Evolutionary conservation across 164 flowering plant genomes (phyloP), one percentile per base, ranked within the genome.

Genomic region (Magnolia changhungtana): DNA sequence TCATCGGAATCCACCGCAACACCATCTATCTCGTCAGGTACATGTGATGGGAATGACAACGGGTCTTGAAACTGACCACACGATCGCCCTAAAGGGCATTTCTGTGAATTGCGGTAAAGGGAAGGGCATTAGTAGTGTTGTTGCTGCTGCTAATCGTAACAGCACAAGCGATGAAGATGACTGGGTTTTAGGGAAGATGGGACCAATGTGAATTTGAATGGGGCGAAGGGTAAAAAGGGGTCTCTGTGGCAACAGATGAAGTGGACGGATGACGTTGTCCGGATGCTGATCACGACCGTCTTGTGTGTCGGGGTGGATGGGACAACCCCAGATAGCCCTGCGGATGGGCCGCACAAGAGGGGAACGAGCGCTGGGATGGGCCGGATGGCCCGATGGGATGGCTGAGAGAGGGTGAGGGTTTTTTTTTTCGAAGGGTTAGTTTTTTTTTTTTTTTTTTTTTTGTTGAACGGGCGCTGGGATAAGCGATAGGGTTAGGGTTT

Each of bases 171-270:
- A 71, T 23, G 67, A n/a, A n/a, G 67, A 3, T 64, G 67, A 23
- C 79, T 31, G 37, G 72, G 71, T 45, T 70, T 70, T 50, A 61
- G 8, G 20, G 75, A 77, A 64, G 74, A 72, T 50, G 86, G 84
- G 27, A 79, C 68, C 75, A 80, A 79, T 52, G 83, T 79, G 23
- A 75, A 77, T 29, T 71, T 61, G 11, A 58, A 69, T 73, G 82
- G 76, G 29, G 75, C 6, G 6, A 85, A 83, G 77, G 84, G 84
- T 13, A 84, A 84, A 75, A 86, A 84, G 77, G 87, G 79, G 2
- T 78, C 86, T 21, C 84, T 77, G 1, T 90, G 94, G 94, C 90
- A 86, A 65, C 83, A 91, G 69, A 87, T 90, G 94, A 90, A 87
- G 76, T 90, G 94, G 94, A 87, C 87, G 0, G 91, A 89, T 77